These are phyloP conservation scores for Silene conica DNA, from an alignment of 148 eudicot genomes.

Conservation along the genomic window DNA sequence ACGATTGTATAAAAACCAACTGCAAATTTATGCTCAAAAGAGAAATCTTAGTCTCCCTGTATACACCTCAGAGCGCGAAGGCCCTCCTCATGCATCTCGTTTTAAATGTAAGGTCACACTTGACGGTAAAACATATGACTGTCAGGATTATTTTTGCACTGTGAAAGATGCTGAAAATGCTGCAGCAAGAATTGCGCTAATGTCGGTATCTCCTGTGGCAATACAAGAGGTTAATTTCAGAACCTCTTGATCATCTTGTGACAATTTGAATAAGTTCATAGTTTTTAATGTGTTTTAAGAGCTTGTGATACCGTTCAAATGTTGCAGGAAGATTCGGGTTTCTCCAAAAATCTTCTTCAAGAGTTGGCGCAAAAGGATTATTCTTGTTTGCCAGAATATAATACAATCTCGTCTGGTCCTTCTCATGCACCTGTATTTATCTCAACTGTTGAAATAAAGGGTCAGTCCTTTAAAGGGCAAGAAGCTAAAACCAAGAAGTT, in stretches of 20 bases:
- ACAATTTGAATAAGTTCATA: conserved; percentile 9
- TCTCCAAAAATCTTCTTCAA: conserved; percentile 69
- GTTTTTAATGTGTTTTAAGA: background rate
- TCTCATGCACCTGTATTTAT: conserved; percentile 52
- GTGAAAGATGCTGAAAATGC: conserved; percentile 78
- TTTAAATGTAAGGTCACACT: conserved; percentile 57
- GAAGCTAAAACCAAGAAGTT: conserved; percentile 70
- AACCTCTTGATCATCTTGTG: background rate
- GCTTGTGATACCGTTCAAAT: background rate
- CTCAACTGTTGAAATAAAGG: conserved; percentile 48
- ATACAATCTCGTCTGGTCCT: conserved; percentile 42
- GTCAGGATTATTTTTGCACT: conserved; percentile 42
- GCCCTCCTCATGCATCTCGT: conserved; percentile 67
- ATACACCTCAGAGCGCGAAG: conserved; percentile 57
- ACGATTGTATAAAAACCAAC: conserved; percentile 57
- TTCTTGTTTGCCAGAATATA: conserved; percentile 48
- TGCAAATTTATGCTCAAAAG: conserved; percentile 71
- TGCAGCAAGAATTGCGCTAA: conserved; percentile 70
- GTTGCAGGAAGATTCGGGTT: conserved; percentile 45
- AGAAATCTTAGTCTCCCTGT: conserved; percentile 44
- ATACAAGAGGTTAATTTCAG: conserved; percentile 41
- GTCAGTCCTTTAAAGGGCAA: conserved; percentile 46
- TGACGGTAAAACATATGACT: conserved; percentile 44
- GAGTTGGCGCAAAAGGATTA: conserved; percentile 48
- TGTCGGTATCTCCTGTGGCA: conserved; percentile 35